A percentile compares a stretch with the other conserved stretches of the same genome.
Conservation (phyloP, 2,329 filamentous ascomycete species). For the Chrysoporthe puriensis region DNA sequence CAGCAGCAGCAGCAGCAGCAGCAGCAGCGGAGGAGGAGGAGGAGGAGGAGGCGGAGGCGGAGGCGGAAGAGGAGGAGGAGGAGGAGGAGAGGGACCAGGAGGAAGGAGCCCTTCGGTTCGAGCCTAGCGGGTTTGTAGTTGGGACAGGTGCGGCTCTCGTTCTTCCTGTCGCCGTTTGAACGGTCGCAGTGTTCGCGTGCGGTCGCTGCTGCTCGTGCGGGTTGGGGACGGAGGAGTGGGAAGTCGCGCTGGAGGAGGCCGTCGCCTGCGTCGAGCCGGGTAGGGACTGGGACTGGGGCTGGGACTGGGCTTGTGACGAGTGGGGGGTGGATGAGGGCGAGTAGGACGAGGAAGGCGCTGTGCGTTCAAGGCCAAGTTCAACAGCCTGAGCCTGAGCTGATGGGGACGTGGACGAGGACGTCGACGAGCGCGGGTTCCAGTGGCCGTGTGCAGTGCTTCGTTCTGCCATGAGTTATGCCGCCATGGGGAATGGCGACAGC, state of each 20-base stretch:
- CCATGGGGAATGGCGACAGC: slow-evolving; percentile 56
- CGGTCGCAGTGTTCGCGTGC: slow-evolving; percentile 6
- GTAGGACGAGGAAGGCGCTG: slow-evolving; percentile 31
- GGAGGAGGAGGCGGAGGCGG: background rate
- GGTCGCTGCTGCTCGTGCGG: background rate
- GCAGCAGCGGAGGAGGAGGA: background rate
- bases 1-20: background rate
- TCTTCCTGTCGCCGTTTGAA: slow-evolving; percentile 8
- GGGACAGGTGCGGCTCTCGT: slow-evolving; percentile 7
- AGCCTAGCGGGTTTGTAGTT: background rate
- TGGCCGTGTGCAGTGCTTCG: slow-evolving; percentile 51
- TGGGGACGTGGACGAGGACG: slow-evolving; percentile 50
- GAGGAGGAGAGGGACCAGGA: background rate
- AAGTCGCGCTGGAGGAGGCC: background rate
- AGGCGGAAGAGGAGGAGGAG: background rate
- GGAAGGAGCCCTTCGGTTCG: slow-evolving; percentile 6
- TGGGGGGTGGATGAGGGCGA: slow-evolving; percentile 28
- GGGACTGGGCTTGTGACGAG: slow-evolving; percentile 17
- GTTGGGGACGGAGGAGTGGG: background rate
- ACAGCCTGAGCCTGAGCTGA: slow-evolving; percentile 41
- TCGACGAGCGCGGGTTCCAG: slow-evolving; percentile 46
- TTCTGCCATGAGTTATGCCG: slow-evolving; percentile 69
- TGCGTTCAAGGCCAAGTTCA: slow-evolving; percentile 48
- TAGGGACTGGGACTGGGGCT: slow-evolving; percentile 26
- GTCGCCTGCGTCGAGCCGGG: slow-evolving; percentile 4